These are phyloP conservation scores for Helichrysum umbraculigerum DNA, from an alignment of 129 eudicot genomes.

Conservation along the genomic window DNA sequence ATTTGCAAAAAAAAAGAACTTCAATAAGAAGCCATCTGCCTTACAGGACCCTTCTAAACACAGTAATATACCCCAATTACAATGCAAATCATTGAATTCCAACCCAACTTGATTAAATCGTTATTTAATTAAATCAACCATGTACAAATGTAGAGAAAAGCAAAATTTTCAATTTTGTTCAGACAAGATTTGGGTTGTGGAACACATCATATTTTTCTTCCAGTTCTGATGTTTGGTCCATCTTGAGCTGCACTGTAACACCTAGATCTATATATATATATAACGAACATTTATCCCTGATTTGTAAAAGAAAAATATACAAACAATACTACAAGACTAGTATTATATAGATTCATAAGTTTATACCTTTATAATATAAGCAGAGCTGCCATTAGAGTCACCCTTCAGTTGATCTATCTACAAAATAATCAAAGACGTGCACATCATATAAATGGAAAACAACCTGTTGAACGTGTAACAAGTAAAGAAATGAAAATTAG, in stretches of 20 bases:
- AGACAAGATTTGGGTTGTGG: background rate
- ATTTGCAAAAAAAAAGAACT: background rate
- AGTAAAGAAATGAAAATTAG: constrained; percentile 23
- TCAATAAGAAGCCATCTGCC: too few relatives aligned
- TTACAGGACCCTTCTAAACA: background rate
- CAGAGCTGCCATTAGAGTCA: constrained; percentile 59
- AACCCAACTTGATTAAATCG: background rate
- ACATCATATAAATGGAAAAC: constrained; percentile 16
- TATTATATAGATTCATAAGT: background rate
- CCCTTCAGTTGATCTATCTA: constrained; percentile 80
- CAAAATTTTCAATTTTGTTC: background rate
- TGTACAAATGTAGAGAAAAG: constrained; percentile 1
- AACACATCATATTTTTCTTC: constrained; percentile 2
- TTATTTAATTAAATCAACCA: background rate
- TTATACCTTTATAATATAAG: constrained; percentile 82
- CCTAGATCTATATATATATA: background rate
- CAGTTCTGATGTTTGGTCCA: background rate
- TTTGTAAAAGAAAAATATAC: background rate
- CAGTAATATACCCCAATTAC: constrained; percentile 15
- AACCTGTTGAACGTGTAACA: background rate
- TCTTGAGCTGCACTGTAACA: background rate
- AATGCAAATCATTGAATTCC: background rate
- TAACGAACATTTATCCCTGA: background rate
- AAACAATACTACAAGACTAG: background rate
- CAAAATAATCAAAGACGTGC: constrained; percentile 74